Evolutionary conservation across 2,329 filamentous ascomycete genomes (phyloP).

Genomic region (Exophiala bonariae): DNA sequence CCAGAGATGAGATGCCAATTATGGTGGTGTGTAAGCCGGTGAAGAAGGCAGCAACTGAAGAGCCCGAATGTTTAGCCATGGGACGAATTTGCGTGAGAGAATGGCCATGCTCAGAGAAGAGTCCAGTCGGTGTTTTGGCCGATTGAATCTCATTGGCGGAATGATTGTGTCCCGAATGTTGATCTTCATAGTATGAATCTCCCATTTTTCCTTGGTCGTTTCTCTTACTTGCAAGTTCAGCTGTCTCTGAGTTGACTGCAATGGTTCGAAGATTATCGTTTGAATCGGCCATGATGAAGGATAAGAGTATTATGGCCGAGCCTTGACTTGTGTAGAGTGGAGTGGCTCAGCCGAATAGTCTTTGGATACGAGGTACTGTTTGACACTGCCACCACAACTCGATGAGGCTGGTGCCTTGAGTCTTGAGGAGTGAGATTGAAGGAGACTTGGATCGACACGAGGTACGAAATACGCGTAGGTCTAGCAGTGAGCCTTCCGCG

Average conservation of each 20-base stretch:
- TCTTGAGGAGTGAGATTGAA: no score
- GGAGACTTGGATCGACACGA: background rate
- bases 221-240: no score
- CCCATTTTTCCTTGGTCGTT: background rate
- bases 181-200: background rate
- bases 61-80: constrained; percentile 24
- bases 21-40: constrained; percentile 28
- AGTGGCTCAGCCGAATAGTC: background rate
- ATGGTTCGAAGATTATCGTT: no score
- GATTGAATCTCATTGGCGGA: background rate
- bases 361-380: background rate
- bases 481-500: no score
- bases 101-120: constrained; percentile 25
- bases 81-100: constrained; percentile 20
- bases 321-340: background rate
- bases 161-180: background rate
- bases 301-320: no score
- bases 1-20: constrained; percentile 27
- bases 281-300: no score
- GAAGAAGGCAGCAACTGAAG: constrained; percentile 26
- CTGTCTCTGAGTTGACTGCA: no score
- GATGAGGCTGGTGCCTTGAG: background rate
- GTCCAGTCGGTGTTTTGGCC: constrained; percentile 9
- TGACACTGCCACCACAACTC: constrained; percentile 1
- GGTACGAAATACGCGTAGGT: background rate